A percentile compares a stretch with the other conserved stretches of the same genome.
These are phyloP conservation scores for Chaetomium sp. DNA, from an alignment of 2,329 filamentous ascomycete genomes.

Conservation along the genomic window DNA sequence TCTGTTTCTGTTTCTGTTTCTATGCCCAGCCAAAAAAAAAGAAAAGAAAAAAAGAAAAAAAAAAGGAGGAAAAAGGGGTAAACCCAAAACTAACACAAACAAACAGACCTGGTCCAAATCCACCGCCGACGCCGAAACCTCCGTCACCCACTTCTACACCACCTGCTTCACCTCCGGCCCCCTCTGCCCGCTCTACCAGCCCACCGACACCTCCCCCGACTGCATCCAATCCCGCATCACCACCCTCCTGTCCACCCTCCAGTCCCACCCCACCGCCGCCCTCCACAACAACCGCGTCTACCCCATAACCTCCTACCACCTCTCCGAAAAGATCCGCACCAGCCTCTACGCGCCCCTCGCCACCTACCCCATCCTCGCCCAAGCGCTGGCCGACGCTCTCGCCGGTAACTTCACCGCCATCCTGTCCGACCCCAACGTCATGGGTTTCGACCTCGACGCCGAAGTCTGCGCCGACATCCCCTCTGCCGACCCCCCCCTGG, in stretches of 20 bases:
- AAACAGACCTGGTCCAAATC: conserved; percentile 1
- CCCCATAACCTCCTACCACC: conserved; percentile 4
- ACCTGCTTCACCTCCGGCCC: conserved; percentile 11
- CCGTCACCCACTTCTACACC: conserved; percentile 9
- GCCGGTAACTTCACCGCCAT: conserved; percentile 7
- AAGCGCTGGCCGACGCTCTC: conserved; percentile 2
- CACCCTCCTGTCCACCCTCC: conserved; percentile 1
- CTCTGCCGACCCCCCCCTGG: not conserved
- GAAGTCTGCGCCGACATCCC: not conserved
- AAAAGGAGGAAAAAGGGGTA: not conserved
- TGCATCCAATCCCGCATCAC: conserved; percentile 6
- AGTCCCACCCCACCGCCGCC: conserved; percentile 3
- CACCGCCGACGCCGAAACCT: conserved; percentile 5
- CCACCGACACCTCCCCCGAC: not conserved
- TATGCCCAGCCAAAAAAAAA: no score
- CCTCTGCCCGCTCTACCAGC: conserved; percentile 5
- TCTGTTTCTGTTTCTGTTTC: not conserved
- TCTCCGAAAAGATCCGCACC: conserved; percentile 6
- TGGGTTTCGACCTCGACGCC: not conserved
- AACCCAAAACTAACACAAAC: no score
- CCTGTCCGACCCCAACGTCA: not conserved
- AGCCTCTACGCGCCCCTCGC: conserved; percentile 11
- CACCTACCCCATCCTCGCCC: not conserved
- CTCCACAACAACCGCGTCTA: conserved; percentile 3
- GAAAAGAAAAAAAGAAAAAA: not conserved